Percentiles rank a stretch among this genome's conserved stretches.
phyloP scores from a whole-genome alignment of 331 rosid genomes.

The Cucumis variabilis region DNA sequence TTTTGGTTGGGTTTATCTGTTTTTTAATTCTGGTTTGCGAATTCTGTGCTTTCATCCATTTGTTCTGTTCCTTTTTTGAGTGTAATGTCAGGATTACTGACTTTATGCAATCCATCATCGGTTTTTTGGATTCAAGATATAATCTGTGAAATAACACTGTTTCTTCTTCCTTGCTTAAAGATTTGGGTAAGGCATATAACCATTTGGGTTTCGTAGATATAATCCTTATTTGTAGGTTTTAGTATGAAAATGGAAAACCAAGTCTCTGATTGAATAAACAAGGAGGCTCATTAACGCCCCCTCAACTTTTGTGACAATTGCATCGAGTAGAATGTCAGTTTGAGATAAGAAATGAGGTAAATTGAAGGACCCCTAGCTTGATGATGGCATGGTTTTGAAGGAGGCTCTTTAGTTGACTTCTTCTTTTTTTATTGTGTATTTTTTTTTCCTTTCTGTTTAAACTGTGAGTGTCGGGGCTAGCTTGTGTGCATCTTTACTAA shows the following conservation, averaged over 20 bases:
- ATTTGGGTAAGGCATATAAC: neutral
- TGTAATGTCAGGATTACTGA: neutral
- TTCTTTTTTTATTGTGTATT: neutral
- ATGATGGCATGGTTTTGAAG: neutral
- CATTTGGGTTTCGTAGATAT: neutral
- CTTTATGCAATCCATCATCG: neutral
- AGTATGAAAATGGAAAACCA: neutral
- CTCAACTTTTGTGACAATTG: neutral
- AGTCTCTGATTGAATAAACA: neutral
- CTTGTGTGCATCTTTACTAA: no score
- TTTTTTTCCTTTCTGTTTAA: no score
- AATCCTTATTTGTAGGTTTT: neutral
- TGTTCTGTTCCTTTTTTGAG: neutral
- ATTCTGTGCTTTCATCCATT: neutral
- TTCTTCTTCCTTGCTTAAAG: neutral
- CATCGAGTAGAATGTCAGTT: neutral
- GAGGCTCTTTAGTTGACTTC: neutral
- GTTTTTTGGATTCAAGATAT: neutral
- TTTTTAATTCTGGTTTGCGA: neutral
- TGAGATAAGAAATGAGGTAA: neutral
- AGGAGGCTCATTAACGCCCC: neutral
- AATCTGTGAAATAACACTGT: neutral
- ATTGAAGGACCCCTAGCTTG: neutral
- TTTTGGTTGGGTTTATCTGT: conserved; percentile 3
- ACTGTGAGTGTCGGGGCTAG: no score